Evolutionary conservation across 2,329 filamentous ascomycete species (phyloP).

Genomic region (Exophiala spinifera): DNA sequence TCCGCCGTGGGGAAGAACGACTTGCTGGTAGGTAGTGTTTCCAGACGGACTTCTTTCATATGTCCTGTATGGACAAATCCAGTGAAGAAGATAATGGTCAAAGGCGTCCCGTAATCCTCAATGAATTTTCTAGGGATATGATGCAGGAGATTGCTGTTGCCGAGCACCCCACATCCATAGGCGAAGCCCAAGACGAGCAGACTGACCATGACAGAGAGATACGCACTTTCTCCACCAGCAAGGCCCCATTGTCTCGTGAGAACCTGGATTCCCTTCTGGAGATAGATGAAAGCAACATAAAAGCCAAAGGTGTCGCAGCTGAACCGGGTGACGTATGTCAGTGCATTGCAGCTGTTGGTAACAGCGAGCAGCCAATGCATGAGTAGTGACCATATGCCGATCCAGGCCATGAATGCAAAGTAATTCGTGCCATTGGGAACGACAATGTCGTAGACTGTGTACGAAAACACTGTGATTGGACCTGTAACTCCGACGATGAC

Average conservation of each 20-base stretch:
- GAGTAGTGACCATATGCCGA: constrained; percentile 80
- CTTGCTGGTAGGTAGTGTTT: constrained; percentile 69
- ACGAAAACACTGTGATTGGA: constrained; percentile 93
- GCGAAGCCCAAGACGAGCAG: constrained; percentile 75
- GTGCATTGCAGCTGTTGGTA: constrained; percentile 80
- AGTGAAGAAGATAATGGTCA: constrained; percentile 82
- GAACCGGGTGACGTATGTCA: constrained; percentile 88
- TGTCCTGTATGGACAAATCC: constrained; percentile 84
- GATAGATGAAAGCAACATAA: constrained; percentile 87
- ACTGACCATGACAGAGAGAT: constrained; percentile 73
- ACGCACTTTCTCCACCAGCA: constrained; percentile 60
- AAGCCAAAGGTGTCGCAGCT: constrained; percentile 93
- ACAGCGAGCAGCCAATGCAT: constrained; percentile 82
- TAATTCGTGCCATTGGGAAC: constrained; percentile 73
- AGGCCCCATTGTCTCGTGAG: constrained; percentile 68
- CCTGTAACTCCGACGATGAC: constrained; percentile 88
- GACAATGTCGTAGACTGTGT: constrained; percentile 90
- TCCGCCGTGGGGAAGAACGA: constrained; percentile 76
- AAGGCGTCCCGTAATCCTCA: constrained; percentile 83
- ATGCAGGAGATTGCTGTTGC: constrained; percentile 68
- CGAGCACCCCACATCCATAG: constrained; percentile 70
- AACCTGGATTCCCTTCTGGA: constrained; percentile 87
- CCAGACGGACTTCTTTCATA: constrained; percentile 68
- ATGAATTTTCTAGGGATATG: constrained; percentile 76
- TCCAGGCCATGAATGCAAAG: constrained; percentile 87